Conservation (phyloP, 2,329 filamentous ascomycete genomes). For the Geosmithia morbida region DNA sequence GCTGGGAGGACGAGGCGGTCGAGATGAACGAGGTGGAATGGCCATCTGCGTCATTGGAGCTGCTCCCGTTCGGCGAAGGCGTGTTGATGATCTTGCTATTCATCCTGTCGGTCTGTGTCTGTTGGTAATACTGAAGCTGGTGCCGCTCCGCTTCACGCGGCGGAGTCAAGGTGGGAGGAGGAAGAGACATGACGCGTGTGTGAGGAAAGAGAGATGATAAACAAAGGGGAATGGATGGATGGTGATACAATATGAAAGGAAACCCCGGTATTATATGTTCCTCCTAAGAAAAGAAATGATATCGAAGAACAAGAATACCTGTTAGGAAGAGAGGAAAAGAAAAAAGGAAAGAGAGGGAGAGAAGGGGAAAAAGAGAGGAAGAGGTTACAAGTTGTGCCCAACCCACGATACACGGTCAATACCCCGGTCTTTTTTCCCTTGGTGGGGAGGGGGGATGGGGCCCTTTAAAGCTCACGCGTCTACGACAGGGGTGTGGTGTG, state of each 20-base stretch:
- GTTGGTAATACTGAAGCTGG: neutral
- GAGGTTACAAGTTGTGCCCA: neutral
- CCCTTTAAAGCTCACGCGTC: too few relatives aligned
- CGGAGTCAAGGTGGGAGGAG: neutral
- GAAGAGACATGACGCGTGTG: neutral
- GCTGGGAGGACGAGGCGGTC: neutral
- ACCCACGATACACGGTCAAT: neutral
- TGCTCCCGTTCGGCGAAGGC: neutral
- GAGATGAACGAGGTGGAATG: neutral
- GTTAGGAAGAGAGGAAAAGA: neutral
- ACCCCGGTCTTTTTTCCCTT: neutral
- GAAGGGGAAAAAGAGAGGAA: neutral
- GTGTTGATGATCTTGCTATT: neutral
- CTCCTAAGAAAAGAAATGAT: neutral
- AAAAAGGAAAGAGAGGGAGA: neutral
- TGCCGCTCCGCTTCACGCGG: neutral
- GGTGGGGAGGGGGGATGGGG: neutral
- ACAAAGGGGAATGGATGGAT: neutral
- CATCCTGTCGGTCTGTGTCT: neutral
- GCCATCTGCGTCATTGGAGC: neutral
- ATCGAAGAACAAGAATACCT: neutral
- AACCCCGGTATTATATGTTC: too few relatives aligned
- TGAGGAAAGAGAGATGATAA: neutral
- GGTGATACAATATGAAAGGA: neutral
- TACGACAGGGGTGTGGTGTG: too few relatives aligned